phyloP scores from a whole-genome alignment of 1,284 basidiomycete species.

The Abortiporus biennis region DNA sequence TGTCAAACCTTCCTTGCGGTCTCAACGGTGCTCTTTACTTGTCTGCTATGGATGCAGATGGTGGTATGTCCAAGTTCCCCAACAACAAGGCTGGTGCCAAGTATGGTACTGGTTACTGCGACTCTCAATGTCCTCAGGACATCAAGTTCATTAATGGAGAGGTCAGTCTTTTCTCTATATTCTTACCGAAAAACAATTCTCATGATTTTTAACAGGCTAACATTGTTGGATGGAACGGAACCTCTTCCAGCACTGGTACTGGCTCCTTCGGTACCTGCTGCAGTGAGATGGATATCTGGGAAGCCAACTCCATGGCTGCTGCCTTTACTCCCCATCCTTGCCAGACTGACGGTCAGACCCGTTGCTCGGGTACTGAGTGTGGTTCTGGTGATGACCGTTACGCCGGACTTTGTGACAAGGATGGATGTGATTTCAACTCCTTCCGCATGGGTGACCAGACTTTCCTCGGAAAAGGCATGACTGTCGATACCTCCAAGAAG shows the following conservation, averaged over 20 bases:
- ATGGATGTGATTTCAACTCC: slow-evolving; percentile 54
- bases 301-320: slow-evolving; percentile 44
- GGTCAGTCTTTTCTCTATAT: slow-evolving; percentile 25
- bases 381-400: slow-evolving; percentile 27
- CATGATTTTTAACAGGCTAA: slow-evolving; percentile 27
- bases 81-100: slow-evolving; percentile 51
- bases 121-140: slow-evolving; percentile 28
- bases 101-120: slow-evolving; percentile 29
- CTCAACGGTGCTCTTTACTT: slow-evolving; percentile 36
- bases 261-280: slow-evolving; percentile 46
- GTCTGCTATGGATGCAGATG: slow-evolving; percentile 43
- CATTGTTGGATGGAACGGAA: slow-evolving; percentile 26
- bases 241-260: slow-evolving; percentile 28
- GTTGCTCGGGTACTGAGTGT: slow-evolving; percentile 29
- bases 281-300: too few species aligned
- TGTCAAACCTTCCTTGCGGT: slow-evolving; percentile 33
- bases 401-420: slow-evolving; percentile 39
- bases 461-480: slow-evolving; percentile 42
- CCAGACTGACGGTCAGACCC: slow-evolving; percentile 31
- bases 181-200: not conserved
- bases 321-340: slow-evolving; percentile 50
- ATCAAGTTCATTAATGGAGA: slow-evolving; percentile 36
- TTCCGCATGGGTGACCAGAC: slow-evolving; percentile 44
- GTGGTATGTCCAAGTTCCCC: slow-evolving; percentile 41
- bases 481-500: slow-evolving; percentile 36